Percentiles rank a stretch among this genome's conserved stretches.
phyloP scores from a whole-genome alignment of 2,329 filamentous ascomycete species.

The Boeremia lycopersici region DNA sequence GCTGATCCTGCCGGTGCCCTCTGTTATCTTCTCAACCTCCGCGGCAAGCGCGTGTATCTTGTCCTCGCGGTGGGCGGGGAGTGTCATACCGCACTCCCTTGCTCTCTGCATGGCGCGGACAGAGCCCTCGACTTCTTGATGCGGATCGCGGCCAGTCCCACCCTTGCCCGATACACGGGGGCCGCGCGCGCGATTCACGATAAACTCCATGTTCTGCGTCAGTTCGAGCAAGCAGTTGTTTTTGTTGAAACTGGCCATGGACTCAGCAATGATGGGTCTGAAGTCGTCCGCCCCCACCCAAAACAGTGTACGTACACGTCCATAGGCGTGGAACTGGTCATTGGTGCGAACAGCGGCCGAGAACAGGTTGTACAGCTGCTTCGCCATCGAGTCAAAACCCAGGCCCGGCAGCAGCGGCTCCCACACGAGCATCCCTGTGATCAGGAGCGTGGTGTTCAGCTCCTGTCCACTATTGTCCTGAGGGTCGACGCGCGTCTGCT shows the following conservation, averaged over 20 bases:
- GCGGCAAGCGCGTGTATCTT: constrained; percentile 35
- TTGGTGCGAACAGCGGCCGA: constrained; percentile 63
- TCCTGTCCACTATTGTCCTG: constrained; percentile 52
- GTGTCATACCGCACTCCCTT: constrained; percentile 26
- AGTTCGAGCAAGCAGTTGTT: constrained; percentile 66
- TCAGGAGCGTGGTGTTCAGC: constrained; percentile 74
- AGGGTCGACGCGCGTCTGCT: constrained; percentile 57
- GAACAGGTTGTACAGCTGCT: constrained; percentile 67
- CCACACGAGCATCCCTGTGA: constrained; percentile 48
- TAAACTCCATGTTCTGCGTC: constrained; percentile 59
- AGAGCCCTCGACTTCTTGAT: constrained; percentile 39
- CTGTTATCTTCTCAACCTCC: constrained; percentile 26
- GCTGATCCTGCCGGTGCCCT: constrained; percentile 26
- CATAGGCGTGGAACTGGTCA: constrained; percentile 73
- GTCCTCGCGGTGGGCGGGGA: constrained; percentile 36
- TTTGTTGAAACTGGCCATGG: constrained; percentile 61
- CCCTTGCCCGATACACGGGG: constrained; percentile 21
- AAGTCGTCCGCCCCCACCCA: constrained; percentile 71
- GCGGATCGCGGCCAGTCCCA: constrained; percentile 31
- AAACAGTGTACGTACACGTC: constrained; percentile 77
- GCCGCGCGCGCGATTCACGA: constrained; percentile 25
- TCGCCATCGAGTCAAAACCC: constrained; percentile 62
- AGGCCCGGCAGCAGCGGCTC: constrained; percentile 52
- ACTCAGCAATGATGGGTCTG: constrained; percentile 63
- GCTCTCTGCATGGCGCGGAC: constrained; percentile 30